Evolutionary conservation across 768 basidiomycete genomes (phyloP), one percentile per base, ranked within the genome.

Genomic region (Leccinum variicolor): DNA sequence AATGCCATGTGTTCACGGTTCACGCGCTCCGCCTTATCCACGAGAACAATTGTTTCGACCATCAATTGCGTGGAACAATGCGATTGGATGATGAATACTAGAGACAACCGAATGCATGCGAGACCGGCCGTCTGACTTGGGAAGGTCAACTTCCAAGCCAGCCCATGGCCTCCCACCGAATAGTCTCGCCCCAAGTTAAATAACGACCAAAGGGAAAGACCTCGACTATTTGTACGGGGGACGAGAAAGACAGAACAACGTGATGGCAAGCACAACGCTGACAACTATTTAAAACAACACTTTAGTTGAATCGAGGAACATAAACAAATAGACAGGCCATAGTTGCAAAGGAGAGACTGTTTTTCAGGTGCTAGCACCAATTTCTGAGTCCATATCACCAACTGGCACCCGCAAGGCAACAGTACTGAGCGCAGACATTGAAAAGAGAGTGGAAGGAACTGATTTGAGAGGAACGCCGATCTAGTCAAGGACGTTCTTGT

Each of bases 101-200:
- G 41, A 55, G 25, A 59, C 36, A 53, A 51, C 23, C 50, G 50
- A 58, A 59, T 41, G 61, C 58, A 50, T 51, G 39, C 55, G 52
- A 57, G 51, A 28, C 34, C 25, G 23, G 23, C 39, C 51, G 50
- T 55, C 53, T 47, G 51, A 68, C 66, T 68, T 36, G 65, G 69
- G 68, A 73, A 76, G 74, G 67, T 67, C 76, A 71, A 76, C 76
- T 74, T 73, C 73, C 66, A 62, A 69, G 57, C 63, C 56, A 66
- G 58, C 56, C 53, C 55, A 51, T 17, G 46, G 48, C 54, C 57
- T 57, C 43, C 60, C 50, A 50, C 34, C 36, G 41, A 36, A 58
- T 50, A 48, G n/a, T 50, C 58, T 48, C 54, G 58, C 52, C 36
- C 29, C 10, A 54, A 61, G 60, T 68, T 69, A 60, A 64, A 65